Evolutionary conservation across 306 rosid genomes (phyloP), one percentile per base, ranked within the genome.

Genomic region (Acacia crassicarpa): DNA sequence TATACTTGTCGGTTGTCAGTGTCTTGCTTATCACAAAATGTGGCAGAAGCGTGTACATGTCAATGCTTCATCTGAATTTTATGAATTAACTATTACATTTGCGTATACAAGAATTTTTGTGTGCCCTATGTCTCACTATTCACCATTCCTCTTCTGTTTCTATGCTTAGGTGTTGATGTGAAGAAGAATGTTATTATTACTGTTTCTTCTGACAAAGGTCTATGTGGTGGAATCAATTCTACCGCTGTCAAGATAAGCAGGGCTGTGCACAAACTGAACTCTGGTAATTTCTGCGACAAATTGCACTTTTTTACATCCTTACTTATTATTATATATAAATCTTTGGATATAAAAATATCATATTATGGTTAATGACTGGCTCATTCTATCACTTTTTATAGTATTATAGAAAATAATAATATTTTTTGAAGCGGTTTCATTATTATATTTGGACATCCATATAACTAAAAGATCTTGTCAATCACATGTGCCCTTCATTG

Each of bases 201-300:
- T 32, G 14, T 96, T 84, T 93, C 99, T 67, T 92, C 99, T 0
- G 99, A 96, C 94, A 96, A 96, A 84, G 99, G 99, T 83, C 94
- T 96, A 6, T 96, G 99, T 76, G 99, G 99, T 85, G 99, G 99
- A 71, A 96, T 96, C 84, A 96, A 96, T 83, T 96, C 99, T 67
- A 96, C 99, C 32, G 82, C 97, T 4, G 99, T 96, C 86, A 96
- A 92, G 94, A 90, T 86, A 82, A 96, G 99, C 99, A 96, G 90
- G 91, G 90, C 27, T 30, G 10, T 93, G 56, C 45, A 62, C 73
- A 96, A 87, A 81, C 41, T 96, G 90, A 89, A 69, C 84, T 75
- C 97, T 63, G 99, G 99, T 93, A 95, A 72, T 79, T 86, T 80
- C 73, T 82, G 53, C 76, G 48, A 66, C 49, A 19, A 63, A 43